phyloP scores from a whole-genome alignment of 352 stramenopile species.

The Blastocystis sp. region DNA sequence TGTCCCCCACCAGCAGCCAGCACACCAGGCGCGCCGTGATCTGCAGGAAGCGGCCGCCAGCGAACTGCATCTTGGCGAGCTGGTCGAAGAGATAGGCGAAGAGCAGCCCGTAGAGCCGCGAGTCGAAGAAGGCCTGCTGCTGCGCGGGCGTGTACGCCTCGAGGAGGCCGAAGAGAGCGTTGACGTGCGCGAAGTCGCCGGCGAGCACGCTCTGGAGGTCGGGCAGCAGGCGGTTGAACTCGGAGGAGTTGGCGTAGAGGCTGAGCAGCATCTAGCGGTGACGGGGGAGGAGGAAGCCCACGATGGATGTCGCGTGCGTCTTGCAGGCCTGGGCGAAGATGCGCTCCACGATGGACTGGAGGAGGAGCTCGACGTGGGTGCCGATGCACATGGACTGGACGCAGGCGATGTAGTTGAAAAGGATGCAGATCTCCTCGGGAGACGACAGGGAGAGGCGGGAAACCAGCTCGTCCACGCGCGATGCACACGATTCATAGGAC shows the following conservation, averaged over 20 bases:
- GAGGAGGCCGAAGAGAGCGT: neutral
- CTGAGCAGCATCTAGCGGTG: slow-evolving; percentile 16
- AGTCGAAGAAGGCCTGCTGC: neutral
- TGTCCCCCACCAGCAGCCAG: slow-evolving; percentile 16
- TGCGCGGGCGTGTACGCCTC: neutral
- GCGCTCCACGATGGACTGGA: neutral
- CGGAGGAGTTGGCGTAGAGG: neutral
- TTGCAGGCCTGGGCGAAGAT: neutral
- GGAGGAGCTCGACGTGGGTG: neutral
- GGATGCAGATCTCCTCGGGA: neutral
- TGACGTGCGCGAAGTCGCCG: slow-evolving; percentile 5
- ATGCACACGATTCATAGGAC: neutral
- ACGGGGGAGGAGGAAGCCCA: neutral
- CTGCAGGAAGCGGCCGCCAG: slow-evolving; percentile 19
- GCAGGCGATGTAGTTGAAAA: slow-evolving; percentile 41
- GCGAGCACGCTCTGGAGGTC: neutral
- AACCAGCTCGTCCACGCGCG: neutral
- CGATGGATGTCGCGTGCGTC: neutral
- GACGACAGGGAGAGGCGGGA: neutral
- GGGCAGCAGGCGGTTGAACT: neutral
- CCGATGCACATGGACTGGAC: neutral
- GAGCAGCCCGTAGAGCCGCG: slow-evolving; percentile 18
- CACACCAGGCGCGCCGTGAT: neutral
- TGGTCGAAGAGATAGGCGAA: neutral
- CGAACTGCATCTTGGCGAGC: slow-evolving; percentile 16